Conservation (phyloP, 2,329 filamentous ascomycete species). For the Penicillium polonicum region DNA sequence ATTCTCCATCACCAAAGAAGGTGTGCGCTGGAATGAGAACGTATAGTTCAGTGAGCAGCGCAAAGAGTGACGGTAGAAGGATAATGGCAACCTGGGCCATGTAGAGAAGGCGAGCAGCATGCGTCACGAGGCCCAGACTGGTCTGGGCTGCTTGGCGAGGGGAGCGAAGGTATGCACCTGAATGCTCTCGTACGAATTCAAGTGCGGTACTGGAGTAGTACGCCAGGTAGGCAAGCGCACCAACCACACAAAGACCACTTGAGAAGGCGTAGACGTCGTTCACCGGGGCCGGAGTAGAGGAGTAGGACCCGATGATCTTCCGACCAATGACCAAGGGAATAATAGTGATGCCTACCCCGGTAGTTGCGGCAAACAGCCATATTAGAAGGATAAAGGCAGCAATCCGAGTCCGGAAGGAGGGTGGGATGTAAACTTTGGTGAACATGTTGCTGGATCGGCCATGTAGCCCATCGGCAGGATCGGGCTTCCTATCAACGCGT, state of each 20-base stretch:
- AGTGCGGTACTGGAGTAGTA: slow-evolving; percentile 47
- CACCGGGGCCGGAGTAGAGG: slow-evolving; percentile 70
- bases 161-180: slow-evolving; percentile 31
- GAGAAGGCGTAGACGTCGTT: slow-evolving; percentile 98
- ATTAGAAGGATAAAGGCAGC: slow-evolving; percentile 84
- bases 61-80: slow-evolving; percentile 77
- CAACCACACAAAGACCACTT: slow-evolving; percentile 79
- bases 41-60: slow-evolving; percentile 82
- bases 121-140: slow-evolving; percentile 23
- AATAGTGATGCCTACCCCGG: slow-evolving; percentile 81
- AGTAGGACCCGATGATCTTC: slow-evolving; percentile 68
- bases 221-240: slow-evolving; percentile 62
- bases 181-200: slow-evolving; percentile 22
- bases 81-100: slow-evolving; percentile 71
- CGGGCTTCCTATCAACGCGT: slow-evolving; percentile 59
- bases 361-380: slow-evolving; percentile 88
- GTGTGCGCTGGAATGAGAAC: slow-evolving; percentile 83
- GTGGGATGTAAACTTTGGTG: slow-evolving; percentile 76
- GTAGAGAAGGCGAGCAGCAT: slow-evolving; percentile 63
- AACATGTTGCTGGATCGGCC: slow-evolving; percentile 62
- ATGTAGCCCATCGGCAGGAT: slow-evolving; percentile 58
- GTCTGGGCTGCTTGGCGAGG: slow-evolving; percentile 30
- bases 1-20: slow-evolving; percentile 53
- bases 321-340: slow-evolving; percentile 84
- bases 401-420: slow-evolving; percentile 76